Conservation (phyloP, 768 basidiomycete species). For the Kwoniella botswanensis region DNA sequence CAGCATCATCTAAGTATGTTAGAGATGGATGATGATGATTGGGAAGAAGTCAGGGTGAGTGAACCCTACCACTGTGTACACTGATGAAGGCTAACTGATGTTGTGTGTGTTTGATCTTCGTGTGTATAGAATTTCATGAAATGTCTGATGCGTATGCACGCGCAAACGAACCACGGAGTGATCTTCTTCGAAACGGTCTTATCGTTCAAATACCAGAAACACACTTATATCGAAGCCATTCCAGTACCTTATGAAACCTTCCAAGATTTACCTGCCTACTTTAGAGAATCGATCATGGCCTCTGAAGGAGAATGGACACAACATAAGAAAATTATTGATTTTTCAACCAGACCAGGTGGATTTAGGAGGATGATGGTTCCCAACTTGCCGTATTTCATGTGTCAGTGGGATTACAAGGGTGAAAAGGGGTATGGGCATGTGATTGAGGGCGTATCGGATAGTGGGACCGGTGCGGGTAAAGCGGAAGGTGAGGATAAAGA, state of each 20-base stretch:
- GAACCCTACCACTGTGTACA: too few species aligned
- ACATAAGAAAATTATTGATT: slow-evolving; percentile 96
- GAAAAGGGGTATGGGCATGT: slow-evolving; percentile 98
- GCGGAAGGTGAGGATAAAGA: slow-evolving; percentile 62
- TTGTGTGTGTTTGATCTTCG: neutral
- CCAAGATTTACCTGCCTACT: slow-evolving; percentile 87
- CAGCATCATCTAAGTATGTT: slow-evolving; percentile 90
- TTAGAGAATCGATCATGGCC: slow-evolving; percentile 91
- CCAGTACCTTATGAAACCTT: slow-evolving; percentile 88
- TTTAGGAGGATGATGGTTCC: slow-evolving; percentile 95
- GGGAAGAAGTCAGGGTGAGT: slow-evolving; percentile 91
- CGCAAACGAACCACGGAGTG: slow-evolving; percentile 89
- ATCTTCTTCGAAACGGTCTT: slow-evolving; percentile 95
- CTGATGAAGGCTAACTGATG: neutral
- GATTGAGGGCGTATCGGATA: slow-evolving; percentile 77
- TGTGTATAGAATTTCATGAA: slow-evolving; percentile 75
- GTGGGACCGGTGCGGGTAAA: slow-evolving; percentile 60
- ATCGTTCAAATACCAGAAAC: slow-evolving; percentile 81
- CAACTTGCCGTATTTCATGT: slow-evolving; percentile 98
- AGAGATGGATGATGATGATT: slow-evolving; percentile 95
- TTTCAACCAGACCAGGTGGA: slow-evolving; percentile 84
- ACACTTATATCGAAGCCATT: slow-evolving; percentile 91
- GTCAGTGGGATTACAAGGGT: slow-evolving; percentile 96
- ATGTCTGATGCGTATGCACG: slow-evolving; percentile 92
- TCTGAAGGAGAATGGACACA: slow-evolving; percentile 98